Conservation (phyloP, 2,329 filamentous ascomycete species). For the Plenodomus lindquistii region DNA sequence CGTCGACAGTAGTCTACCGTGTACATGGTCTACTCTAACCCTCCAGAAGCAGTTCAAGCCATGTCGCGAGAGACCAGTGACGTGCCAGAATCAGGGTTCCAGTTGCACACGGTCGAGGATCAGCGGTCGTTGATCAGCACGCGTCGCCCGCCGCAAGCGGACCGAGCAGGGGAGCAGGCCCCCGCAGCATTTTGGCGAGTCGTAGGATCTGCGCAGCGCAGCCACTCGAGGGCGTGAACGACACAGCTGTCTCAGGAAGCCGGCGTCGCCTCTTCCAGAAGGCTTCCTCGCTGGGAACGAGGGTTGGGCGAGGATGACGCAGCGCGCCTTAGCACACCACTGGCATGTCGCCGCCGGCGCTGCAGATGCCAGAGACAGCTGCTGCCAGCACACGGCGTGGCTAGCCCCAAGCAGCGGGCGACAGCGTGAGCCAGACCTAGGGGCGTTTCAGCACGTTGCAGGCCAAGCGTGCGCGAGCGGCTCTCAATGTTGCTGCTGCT, state of each 20-base stretch:
- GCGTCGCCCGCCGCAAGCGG: slow-evolving; percentile 12
- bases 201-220: slow-evolving; percentile 7
- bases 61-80: not conserved
- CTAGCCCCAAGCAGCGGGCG: slow-evolving; percentile 7
- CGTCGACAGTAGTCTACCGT: no score
- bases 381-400: slow-evolving; percentile 19
- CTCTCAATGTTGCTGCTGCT: slow-evolving; percentile 6
- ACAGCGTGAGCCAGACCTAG: slow-evolving; percentile 7
- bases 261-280: slow-evolving; percentile 20
- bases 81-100: not conserved
- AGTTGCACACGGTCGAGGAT: slow-evolving; percentile 17
- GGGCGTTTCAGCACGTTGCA: slow-evolving; percentile 17
- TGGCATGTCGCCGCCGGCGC: not conserved
- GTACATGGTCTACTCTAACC: no score
- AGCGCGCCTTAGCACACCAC: not conserved
- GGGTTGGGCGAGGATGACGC: not conserved
- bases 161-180: slow-evolving; percentile 11
- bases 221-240: slow-evolving; percentile 3
- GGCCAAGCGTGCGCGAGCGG: slow-evolving; percentile 17
- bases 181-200: slow-evolving; percentile 11
- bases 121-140: slow-evolving; percentile 17
- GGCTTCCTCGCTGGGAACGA: slow-evolving; percentile 8
- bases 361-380: not conserved
- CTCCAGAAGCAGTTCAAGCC: not conserved
- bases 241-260: not conserved